Base-by-base conservation (phyloP, 805 yeast genomes). In the Yamadazyma tumulicola region DNA sequence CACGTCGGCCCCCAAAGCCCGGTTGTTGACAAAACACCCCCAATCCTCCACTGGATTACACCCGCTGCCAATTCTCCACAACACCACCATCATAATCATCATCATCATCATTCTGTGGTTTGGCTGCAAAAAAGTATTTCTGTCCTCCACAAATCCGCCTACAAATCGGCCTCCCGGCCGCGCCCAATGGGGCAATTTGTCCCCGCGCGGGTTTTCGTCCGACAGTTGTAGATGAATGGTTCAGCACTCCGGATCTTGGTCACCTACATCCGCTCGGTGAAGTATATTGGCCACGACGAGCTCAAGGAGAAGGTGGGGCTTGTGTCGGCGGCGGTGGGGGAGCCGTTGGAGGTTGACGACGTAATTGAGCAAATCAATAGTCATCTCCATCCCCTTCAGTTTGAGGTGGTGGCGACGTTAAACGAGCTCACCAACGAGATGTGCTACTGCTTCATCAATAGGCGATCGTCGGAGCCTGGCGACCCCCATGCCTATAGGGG, bases 351-450 rank as follows among this genome's bases (percentile, higher is more conserved):
- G 8, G 16, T 16, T 7, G 27, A 24, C 14, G 6, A 7, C n/a
- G 8, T 24, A 12, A 24, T 24, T 12, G 27, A 24, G 6, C 15
- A 28, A 6, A 15, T 26, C 19, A 26, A 26, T 26, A 6, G 9
- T 14, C 18, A 26, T 6, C 19, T 26, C 7, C 7, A 6, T 16
- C 29, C 32, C 15, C 16, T 13, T 10, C 74, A 70, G 16, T 61
- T 72, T 42, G 69, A 64, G 35, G 54, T 77, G 43, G 72, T 57
- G 47, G 58, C 57, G 51, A 57, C 43, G 35, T 57, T 55, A 34
- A 60, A 57, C 41, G 72, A 72, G 40, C 43, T 50, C 3, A 47
- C 60, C 5, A 59, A 61, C 4, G 52, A 42, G 7, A 41, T 54
- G 7, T 39, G 48, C 20, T 72, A 65, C 45, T 51, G 59, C 13